Base-by-base conservation (phyloP, 2,329 filamentous ascomycete genomes). In the Metarhizium robertsii region DNA sequence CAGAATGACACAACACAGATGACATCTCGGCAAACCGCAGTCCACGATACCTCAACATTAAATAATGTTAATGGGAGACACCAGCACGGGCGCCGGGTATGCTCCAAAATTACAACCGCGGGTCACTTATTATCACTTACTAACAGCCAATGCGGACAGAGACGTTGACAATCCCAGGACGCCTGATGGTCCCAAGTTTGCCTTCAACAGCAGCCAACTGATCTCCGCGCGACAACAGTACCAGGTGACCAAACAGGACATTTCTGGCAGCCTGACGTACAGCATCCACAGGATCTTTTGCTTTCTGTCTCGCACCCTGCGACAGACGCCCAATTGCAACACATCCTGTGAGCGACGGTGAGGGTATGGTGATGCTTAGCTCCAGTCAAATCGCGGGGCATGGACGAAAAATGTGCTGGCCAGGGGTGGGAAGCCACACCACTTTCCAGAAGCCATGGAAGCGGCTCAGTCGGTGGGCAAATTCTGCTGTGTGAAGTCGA, bases 371-470 rank as follows among this genome's bases (percentile, higher is more conserved):
- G 18, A 16, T 25, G 16, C 16, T 30, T 10, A 30, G 32, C 16
- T 38, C 50, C n/a, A 13, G 38, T 43, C 30, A 30, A 38, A 53
- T 47, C 42, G 25, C n/a, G 52, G 52, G n/a, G 14, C 42, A 7
- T 14, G 30, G n/a, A 13, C 5, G 51, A 40, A 25, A 46, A 14
- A 46, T 46, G 25, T 46, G 20, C 6, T 29, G 11, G 20, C 20
- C 38, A 46, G 13, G 29, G 36, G 16, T 14, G 40, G 40, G 25
- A 6, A 53, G 40, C 20, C 51, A 53, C 20, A 18, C 51, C 8
- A 36, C 14, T 53, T 53, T 53, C 51, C 42, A 53, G 42, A 53
- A 47, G 30, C 52, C 29, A 14, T 25, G 42, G 29, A 47, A 53
- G n/a, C 16, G 25, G 42, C 38, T 11, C 38, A 40, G 38, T 40